Conservation (phyloP, 2,329 filamentous ascomycete genomes). For the Venturia effusa region DNA sequence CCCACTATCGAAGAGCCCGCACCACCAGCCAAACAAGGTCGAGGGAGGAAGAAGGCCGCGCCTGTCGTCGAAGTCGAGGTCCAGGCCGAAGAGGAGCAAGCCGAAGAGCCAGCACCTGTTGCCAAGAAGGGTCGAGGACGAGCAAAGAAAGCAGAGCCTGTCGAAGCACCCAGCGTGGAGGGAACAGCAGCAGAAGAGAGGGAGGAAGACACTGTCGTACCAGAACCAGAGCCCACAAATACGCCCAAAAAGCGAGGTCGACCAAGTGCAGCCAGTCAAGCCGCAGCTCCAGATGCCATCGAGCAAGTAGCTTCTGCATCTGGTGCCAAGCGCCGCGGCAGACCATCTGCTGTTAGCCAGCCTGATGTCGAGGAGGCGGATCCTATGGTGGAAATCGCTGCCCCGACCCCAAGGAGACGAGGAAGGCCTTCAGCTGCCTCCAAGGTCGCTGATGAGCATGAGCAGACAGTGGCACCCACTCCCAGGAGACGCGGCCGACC, state of each 20-base stretch:
- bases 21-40: not conserved
- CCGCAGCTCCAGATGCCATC: not conserved
- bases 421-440: constrained; percentile 9
- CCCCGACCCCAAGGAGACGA: constrained; percentile 9
- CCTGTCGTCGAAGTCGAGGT: constrained; percentile 4
- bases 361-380: not conserved
- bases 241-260: not conserved
- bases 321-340: not conserved
- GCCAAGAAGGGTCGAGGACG: constrained; percentile 7
- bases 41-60: not conserved
- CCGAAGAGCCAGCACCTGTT: not conserved
- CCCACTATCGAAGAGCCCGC: not conserved
- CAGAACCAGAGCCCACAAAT: not conserved
- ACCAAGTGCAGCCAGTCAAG: not conserved
- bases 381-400: not conserved
- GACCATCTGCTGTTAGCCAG: not conserved
- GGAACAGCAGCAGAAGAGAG: not conserved
- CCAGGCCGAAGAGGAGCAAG: not conserved
- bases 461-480: not conserved
- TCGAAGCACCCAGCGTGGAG: not conserved
- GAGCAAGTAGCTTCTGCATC: not conserved
- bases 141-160: not conserved
- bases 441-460: not conserved
- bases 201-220: not conserved
- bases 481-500: constrained; percentile 7